These are phyloP conservation scores for Gossypium bickii DNA, from an alignment of 345 rosid species.

Conservation along the genomic window DNA sequence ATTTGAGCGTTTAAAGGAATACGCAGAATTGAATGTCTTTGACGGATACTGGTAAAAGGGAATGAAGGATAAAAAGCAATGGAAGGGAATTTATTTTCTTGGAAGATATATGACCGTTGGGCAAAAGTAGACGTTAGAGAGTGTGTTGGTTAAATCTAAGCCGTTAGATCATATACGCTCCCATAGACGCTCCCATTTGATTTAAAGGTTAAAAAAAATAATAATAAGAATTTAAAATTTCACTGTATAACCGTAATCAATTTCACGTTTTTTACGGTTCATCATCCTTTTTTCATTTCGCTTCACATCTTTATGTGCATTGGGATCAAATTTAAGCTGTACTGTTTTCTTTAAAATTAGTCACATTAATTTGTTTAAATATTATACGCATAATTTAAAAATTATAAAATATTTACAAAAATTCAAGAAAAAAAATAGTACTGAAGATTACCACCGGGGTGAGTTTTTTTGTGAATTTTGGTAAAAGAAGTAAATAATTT, in stretches of 20 bases:
- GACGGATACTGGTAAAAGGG: background rate
- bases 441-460: too few species aligned
- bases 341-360: too few species aligned
- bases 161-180: conserved; percentile 44
- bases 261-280: background rate
- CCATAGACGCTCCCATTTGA: conserved; percentile 66
- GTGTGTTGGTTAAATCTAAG: conserved; percentile 21
- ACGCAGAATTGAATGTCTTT: conserved; percentile 2
- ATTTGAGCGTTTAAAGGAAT: background rate
- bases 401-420: too few species aligned
- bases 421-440: too few species aligned
- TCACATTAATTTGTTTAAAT: too few species aligned
- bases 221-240: background rate
- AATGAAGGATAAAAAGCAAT: background rate
- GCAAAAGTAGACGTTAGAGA: conserved; percentile 53
- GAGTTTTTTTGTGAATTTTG: too few species aligned
- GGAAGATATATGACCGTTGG: conserved; percentile 63
- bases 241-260: background rate
- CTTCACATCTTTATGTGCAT: too few species aligned
- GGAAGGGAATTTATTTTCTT: conserved; percentile 20
- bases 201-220: conserved; percentile 25
- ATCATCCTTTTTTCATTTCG: too few species aligned
- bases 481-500: background rate
- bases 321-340: too few species aligned
- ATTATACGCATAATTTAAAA: too few species aligned